Evolutionary conservation across 2,329 filamentous ascomycete genomes (phyloP).

Genomic region (Thielaviopsis punctulata): DNA sequence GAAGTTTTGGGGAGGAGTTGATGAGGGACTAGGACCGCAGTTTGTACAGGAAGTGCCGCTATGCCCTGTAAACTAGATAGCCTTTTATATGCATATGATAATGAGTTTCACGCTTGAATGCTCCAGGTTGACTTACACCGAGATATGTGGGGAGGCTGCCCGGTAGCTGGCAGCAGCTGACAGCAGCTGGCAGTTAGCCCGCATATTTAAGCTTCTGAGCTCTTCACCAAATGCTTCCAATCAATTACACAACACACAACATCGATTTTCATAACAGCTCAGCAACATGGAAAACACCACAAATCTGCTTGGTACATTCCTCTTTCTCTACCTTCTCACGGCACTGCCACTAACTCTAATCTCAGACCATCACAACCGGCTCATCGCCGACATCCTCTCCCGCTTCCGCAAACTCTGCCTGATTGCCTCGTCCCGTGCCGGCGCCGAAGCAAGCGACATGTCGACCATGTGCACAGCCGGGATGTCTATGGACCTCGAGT

Average conservation of each 20-base stretch:
- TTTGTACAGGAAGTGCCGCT: slow-evolving; percentile 9
- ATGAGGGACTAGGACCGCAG: slow-evolving; percentile 3
- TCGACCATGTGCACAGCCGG: slow-evolving; percentile 26
- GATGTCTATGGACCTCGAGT: slow-evolving; percentile 29
- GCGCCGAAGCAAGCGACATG: slow-evolving; percentile 25
- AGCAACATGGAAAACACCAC: slow-evolving; percentile 14
- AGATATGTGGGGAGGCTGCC: not conserved
- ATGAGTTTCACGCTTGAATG: not conserved
- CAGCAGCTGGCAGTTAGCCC: not conserved
- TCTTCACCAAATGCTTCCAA: too few species aligned
- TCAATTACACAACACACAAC: too few species aligned
- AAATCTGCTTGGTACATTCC: slow-evolving; percentile 21
- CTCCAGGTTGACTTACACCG: not conserved
- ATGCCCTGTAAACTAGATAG: not conserved
- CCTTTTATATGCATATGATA: not conserved
- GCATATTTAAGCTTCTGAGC: too few species aligned
- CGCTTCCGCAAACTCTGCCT: slow-evolving; percentile 27
- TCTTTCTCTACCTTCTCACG: not conserved
- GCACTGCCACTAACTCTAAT: slow-evolving; percentile 12
- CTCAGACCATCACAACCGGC: slow-evolving; percentile 27
- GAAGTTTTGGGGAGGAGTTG: slow-evolving; percentile 1
- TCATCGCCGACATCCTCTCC: slow-evolving; percentile 27
- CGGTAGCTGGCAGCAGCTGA: not conserved
- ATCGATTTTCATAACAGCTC: too few species aligned
- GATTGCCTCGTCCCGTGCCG: slow-evolving; percentile 22